Conservation (phyloP, 2,329 filamentous ascomycete species). For the Pseudopithomyces chartarum region DNA sequence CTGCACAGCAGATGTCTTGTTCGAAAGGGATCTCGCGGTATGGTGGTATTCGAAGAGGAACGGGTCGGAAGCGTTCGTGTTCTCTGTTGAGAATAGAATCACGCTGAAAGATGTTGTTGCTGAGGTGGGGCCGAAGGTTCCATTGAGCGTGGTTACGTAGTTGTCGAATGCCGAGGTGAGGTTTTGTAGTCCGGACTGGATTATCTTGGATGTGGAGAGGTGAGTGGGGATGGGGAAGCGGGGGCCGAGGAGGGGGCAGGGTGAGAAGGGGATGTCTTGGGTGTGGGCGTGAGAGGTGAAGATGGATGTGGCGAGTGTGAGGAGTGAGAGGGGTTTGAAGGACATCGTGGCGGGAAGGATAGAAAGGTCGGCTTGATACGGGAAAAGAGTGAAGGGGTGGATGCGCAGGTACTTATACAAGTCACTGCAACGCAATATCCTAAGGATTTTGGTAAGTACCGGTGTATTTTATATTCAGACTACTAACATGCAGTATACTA, state of each 20-base stretch:
- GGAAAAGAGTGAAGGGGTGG: too few relatives aligned
- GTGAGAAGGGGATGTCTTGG: conserved; percentile 10
- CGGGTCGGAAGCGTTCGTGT: conserved; percentile 4
- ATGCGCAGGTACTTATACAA: too few relatives aligned
- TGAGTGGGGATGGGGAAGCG: conserved; percentile 16
- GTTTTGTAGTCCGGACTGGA: conserved; percentile 16
- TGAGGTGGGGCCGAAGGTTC: conserved; percentile 13
- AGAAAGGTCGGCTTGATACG: too few relatives aligned
- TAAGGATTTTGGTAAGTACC: too few relatives aligned
- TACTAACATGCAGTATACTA: too few relatives aligned
- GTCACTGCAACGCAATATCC: too few relatives aligned
- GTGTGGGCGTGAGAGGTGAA: not conserved
- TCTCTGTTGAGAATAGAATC: conserved; percentile 18
- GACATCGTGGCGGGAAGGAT: too few relatives aligned
- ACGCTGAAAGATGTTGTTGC: conserved; percentile 18
- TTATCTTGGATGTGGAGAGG: conserved; percentile 3
- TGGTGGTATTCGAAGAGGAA: conserved; percentile 20
- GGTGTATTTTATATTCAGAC: too few relatives aligned
- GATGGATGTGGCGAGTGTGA: not conserved
- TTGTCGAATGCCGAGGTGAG: conserved; percentile 16
- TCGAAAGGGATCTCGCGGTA: conserved; percentile 46
- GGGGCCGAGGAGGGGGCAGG: conserved; percentile 22
- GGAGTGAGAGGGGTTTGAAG: not conserved
- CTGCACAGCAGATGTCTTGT: conserved; percentile 30
- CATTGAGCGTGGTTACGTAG: conserved; percentile 11